Conservation (phyloP, 306 rosid genomes). For the Rosa persica region DNA sequence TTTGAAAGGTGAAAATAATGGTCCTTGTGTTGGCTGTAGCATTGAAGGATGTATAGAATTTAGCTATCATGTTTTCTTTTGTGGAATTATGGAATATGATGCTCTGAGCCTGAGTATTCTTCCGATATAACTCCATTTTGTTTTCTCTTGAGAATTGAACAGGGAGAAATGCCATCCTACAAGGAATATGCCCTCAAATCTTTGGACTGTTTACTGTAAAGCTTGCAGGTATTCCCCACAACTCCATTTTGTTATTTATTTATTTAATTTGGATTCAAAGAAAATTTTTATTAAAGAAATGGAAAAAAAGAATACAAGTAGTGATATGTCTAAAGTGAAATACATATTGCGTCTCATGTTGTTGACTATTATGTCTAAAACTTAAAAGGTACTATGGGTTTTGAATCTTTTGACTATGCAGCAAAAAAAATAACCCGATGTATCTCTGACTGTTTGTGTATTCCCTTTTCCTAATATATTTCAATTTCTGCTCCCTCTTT, state of each 20-base stretch:
- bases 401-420: not conserved
- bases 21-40: not conserved
- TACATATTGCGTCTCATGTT: not conserved
- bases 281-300: not conserved
- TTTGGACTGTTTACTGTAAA: conserved; percentile 93
- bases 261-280: not conserved
- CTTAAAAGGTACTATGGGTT: not conserved
- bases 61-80: conserved; percentile 6
- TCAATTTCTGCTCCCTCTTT: not conserved
- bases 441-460: not conserved
- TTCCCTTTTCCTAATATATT: not conserved
- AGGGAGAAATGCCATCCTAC: conserved; percentile 96
- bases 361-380: not conserved
- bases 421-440: not conserved
- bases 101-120: conserved; percentile 23
- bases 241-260: not conserved
- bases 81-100: conserved; percentile 12
- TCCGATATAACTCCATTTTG: not conserved
- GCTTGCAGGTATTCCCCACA: conserved; percentile 75
- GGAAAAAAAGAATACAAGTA: not conserved
- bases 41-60: not conserved
- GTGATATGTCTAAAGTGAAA: not conserved
- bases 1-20: conserved; percentile 63
- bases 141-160: conserved; percentile 29
- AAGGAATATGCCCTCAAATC: conserved; percentile 90